phyloP scores from a whole-genome alignment of 176 grass and related monocot genomes.

The Hsuehochloa calcarea region DNA sequence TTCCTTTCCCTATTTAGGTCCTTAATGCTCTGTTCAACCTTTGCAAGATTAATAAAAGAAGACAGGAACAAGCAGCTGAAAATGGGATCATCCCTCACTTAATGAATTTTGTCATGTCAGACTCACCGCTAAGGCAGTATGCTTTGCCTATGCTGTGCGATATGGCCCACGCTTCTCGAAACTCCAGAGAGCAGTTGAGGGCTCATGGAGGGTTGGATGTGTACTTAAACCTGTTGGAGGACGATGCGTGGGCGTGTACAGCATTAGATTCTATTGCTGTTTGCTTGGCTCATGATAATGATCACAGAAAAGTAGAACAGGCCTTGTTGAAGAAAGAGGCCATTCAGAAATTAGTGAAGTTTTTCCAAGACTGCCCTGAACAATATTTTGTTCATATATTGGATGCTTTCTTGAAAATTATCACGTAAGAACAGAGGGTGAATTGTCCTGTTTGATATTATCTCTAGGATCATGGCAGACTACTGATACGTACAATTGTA shows the following conservation, averaged over 20 bases:
- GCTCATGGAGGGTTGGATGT: constrained; percentile 92
- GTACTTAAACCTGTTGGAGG: constrained; percentile 85
- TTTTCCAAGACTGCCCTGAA: constrained; percentile 87
- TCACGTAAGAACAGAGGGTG: constrained; percentile 64
- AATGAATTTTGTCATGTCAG: constrained; percentile 97
- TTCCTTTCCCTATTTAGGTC: constrained; percentile 49
- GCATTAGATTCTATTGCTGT: constrained; percentile 93
- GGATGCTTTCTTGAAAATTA: constrained; percentile 98
- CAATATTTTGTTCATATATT: constrained; percentile 93
- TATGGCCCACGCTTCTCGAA: constrained; percentile 98
- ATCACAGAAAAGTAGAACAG: constrained; percentile 88
- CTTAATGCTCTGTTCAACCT: constrained; percentile 95
- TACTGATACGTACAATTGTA: constrained; percentile 22
- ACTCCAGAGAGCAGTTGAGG: constrained; percentile 92
- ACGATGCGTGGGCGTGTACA: constrained; percentile 84
- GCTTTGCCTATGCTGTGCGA: constrained; percentile 91
- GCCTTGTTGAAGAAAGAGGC: constrained; percentile 87
- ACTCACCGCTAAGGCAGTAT: constrained; percentile 89
- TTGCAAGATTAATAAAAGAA: constrained; percentile 97
- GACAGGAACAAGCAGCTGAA: constrained; percentile 98
- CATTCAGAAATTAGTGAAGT: constrained; percentile 84
- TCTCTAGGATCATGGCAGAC: background rate
- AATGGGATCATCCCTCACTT: constrained; percentile 99
- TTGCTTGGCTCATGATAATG: constrained; percentile 96
- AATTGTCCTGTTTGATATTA: constrained; percentile 22